Base-by-base conservation (phyloP, 2,329 filamentous ascomycete species). In the Botrytis hyacinthi region DNA sequence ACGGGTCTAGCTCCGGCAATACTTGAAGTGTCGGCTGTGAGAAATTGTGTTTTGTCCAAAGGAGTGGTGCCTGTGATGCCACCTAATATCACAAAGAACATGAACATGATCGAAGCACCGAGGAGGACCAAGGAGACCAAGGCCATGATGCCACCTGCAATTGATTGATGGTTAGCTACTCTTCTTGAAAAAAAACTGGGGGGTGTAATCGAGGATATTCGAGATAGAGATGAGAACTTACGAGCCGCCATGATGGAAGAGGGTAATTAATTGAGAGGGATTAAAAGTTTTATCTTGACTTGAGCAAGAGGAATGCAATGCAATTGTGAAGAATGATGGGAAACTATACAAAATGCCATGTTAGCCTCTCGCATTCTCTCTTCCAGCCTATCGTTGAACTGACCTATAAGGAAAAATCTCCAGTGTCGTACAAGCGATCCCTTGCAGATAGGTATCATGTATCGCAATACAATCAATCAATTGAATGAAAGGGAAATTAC, bases 1-100 rank as follows among this genome's bases (percentile, higher is more conserved):
- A 87, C 78, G 69, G 86, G 76, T 70, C 91, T 75, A 20, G 93
- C 91, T 66, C 91, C 90, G 4, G 87, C 85, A 80, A 97, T 94
- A 80, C 86, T 89, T 46, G 84, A 85, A 0, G 95, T 97, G 80
- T 92, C 88, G 79, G 93, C 93, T 80, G 92, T 87, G 46, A 98
- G 89, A 86, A 98, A 97, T 84, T 94, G 98, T 76, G 94, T 94
- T 74, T 90, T 84, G 82, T 92, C 89, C 72, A 97, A 85, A 2
- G 91, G 90, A 22, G 79, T 84, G 61, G 80, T 81, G 78, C 89
- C 84, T 73, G 84, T 83, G 46, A 84, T 85, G 74, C 91, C 91
- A 60, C 87, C 89, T 62, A 93, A 84, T 68, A 93, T 84, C 76
- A 90, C 87, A 78, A 93, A 86, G 82, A 92, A 88, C 78, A 91